These are phyloP conservation scores for Sanghuangporus baumii DNA, from an alignment of 1,284 basidiomycete genomes.

Conservation along the genomic window DNA sequence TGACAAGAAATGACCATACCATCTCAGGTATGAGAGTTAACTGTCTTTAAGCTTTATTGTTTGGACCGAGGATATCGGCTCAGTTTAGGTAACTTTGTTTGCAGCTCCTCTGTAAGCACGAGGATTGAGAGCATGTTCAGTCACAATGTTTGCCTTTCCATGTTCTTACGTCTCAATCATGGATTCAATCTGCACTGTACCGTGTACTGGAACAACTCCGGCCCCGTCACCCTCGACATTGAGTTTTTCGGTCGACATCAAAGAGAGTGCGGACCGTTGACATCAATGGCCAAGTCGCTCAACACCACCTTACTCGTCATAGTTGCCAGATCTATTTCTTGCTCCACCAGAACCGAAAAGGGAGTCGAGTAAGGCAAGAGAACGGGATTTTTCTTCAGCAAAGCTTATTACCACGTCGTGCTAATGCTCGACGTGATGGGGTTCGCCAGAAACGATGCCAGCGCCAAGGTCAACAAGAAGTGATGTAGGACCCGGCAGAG, in stretches of 20 bases:
- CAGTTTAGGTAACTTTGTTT: constrained; percentile 18
- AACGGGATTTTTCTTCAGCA: constrained; percentile 38
- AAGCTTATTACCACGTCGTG: constrained; percentile 26
- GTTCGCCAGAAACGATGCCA: not conserved
- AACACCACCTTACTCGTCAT: constrained; percentile 46
- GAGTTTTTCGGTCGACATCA: not conserved
- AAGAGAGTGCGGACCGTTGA: not conserved
- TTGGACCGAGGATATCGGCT: constrained; percentile 20
- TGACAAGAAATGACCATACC: constrained; percentile 38
- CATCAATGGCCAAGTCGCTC: constrained; percentile 48
- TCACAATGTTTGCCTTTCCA: too few species aligned
- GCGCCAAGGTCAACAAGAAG: not conserved
- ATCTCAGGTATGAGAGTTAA: constrained; percentile 65
- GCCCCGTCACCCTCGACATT: not conserved
- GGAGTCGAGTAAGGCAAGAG: constrained; percentile 44
- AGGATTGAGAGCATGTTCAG: constrained; percentile 9
- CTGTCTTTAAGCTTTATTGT: constrained; percentile 52
- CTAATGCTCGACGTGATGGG: constrained; percentile 10
- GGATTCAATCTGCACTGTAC: not conserved
- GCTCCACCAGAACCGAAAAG: constrained; percentile 40
- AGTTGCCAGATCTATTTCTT: constrained; percentile 14
- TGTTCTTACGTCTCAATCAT: too few species aligned
- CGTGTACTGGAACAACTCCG: too few species aligned
- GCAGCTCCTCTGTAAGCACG: not conserved
- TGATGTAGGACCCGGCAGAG: not conserved